These are phyloP conservation scores for Lichtheimia ornata DNA, from an alignment of 371 early-diverging fungal species.

Conservation along the genomic window DNA sequence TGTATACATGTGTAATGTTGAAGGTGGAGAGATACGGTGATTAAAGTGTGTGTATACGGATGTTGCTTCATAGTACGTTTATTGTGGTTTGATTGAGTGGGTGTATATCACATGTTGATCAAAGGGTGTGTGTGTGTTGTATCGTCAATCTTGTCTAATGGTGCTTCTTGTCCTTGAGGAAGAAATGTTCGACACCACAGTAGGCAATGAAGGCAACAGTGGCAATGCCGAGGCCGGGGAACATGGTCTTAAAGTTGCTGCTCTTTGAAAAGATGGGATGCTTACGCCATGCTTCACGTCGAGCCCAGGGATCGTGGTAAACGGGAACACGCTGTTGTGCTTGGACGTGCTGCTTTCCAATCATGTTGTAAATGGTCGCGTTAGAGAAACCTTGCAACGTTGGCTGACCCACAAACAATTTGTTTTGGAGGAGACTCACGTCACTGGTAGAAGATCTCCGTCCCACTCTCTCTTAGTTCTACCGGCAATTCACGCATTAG, in stretches of 20 bases:
- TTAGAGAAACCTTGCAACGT: not conserved
- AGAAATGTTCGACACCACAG: conserved; percentile 73
- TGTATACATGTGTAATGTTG: too few relatives aligned
- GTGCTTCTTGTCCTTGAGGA: conserved; percentile 47
- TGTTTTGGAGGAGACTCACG: conserved; percentile 1
- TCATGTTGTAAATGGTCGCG: conserved; percentile 6
- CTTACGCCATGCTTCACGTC: conserved; percentile 86
- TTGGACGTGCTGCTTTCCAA: conserved; percentile 35
- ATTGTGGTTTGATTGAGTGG: too few relatives aligned
- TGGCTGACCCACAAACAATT: conserved; percentile 4
- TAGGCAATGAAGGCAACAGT: conserved; percentile 80
- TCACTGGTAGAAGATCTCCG: not conserved
- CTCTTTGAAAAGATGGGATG: conserved; percentile 73
- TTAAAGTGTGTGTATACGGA: too few relatives aligned
- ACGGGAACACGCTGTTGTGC: conserved; percentile 35
- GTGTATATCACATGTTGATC: too few relatives aligned
- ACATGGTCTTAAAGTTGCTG: conserved; percentile 63
- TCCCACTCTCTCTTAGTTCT: too few relatives aligned
- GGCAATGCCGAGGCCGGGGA: conserved; percentile 88
- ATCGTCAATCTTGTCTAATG: conserved; percentile 18
- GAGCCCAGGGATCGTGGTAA: conserved; percentile 81
- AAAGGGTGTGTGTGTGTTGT: too few relatives aligned
- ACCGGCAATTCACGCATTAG: too few relatives aligned
- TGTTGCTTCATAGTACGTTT: too few relatives aligned
- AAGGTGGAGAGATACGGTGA: too few relatives aligned